Evolutionary conservation across 805 yeast species (phyloP).

Genomic region (Wickerhamomyces tratensis): DNA sequence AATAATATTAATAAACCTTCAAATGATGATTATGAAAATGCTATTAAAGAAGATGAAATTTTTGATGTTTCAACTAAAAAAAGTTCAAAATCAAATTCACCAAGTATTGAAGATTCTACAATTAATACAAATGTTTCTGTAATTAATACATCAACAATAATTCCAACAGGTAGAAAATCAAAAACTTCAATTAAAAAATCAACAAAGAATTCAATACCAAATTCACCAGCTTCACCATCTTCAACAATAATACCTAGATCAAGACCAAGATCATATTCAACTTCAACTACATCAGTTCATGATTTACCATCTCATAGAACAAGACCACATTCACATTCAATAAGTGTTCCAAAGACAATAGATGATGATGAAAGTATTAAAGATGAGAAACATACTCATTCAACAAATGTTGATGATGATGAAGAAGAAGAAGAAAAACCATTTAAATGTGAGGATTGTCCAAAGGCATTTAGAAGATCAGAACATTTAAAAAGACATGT

Average conservation of each 20-base stretch:
- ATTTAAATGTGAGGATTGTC: constrained; percentile 53
- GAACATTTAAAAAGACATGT: constrained; percentile 71
- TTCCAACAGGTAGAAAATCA: too few relatives aligned
- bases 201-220: constrained; percentile 19
- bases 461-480: constrained; percentile 57
- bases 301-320: neutral
- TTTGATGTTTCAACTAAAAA: neutral
- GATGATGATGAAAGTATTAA: neutral
- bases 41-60: too few relatives aligned
- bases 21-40: too few relatives aligned
- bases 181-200: neutral
- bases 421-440: constrained; percentile 37
- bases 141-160: too few relatives aligned
- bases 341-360: neutral
- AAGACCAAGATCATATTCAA: too few relatives aligned
- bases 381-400: constrained; percentile 1
- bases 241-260: neutral
- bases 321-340: neutral
- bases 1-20: neutral
- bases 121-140: too few relatives aligned
- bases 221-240: constrained; percentile 10
- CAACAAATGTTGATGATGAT: neutral
- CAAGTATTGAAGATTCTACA: too few relatives aligned
- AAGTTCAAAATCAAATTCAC: too few relatives aligned
- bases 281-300: too few relatives aligned